A percentile compares a stretch with the other conserved stretches of the same genome.
Evolutionary conservation across 2,329 filamentous ascomycete species (phyloP).

Genomic region (Purpureocillium lavendulum): DNA sequence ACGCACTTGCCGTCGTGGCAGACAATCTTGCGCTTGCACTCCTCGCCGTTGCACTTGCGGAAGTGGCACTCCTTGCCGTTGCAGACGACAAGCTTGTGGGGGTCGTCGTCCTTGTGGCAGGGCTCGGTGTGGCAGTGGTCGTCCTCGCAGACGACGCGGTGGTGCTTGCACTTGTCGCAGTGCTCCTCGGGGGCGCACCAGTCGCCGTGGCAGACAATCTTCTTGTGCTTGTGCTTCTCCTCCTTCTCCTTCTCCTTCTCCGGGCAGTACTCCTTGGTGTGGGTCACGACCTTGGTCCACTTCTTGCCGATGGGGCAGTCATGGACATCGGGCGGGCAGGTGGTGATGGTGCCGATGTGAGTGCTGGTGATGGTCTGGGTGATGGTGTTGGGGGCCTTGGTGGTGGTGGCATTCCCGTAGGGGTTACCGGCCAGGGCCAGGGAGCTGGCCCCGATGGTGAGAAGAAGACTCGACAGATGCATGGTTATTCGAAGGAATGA

Average conservation of each 20-base stretch:
- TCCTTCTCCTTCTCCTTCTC: slow-evolving; percentile 5
- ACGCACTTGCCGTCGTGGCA: slow-evolving; percentile 23
- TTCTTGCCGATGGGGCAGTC: slow-evolving; percentile 14
- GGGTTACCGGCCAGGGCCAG: no score
- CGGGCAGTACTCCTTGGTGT: slow-evolving; percentile 12
- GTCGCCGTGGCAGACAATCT: slow-evolving; percentile 25
- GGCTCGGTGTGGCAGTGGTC: slow-evolving; percentile 17
- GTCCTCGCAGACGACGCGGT: slow-evolving; percentile 23
- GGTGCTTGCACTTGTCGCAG: slow-evolving; percentile 16
- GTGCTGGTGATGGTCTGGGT: slow-evolving; percentile 19
- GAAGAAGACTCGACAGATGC: no score
- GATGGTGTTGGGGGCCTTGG: slow-evolving; percentile 4
- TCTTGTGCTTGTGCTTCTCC: slow-evolving; percentile 18
- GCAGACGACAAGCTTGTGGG: slow-evolving; percentile 21
- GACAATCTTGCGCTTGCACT: slow-evolving; percentile 22
- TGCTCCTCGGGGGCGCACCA: slow-evolving; percentile 20
- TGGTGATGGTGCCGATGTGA: slow-evolving; percentile 18
- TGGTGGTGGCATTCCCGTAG: no score
- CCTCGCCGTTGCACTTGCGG: slow-evolving; percentile 12
- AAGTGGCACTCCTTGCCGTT: slow-evolving; percentile 18
- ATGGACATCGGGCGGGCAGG: slow-evolving; percentile 14
- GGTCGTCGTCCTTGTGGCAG: slow-evolving; percentile 15
- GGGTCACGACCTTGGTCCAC: slow-evolving; percentile 13
- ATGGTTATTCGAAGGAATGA: no score
- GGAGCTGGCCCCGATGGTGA: neutral